Evolutionary conservation across 192 early-diverging fungal genomes (phyloP), one percentile per base, ranked within the genome.

Genomic region (Phycomyces blakesleeanus): DNA sequence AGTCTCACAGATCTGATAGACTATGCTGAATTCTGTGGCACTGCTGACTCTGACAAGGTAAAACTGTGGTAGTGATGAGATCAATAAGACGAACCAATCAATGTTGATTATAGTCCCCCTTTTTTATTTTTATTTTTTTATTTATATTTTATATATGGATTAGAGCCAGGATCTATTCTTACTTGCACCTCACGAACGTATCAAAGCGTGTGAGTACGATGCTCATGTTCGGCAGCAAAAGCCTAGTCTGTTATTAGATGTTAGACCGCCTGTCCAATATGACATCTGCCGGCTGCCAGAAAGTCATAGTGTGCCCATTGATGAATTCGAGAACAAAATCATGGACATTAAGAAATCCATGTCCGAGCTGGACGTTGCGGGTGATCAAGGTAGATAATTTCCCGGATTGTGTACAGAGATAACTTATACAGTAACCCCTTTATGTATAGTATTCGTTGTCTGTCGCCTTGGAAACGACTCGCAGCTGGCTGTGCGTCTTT

Each of bases 381-480:
- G 44, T 25, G 41, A 63, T 12, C 68, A 80, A 51, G 61, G 69
- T 62, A 66, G 55, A 40, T 50, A 47, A 41, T 38, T 53, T 14
- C 26, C 37, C 34, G 49, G 14, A 38, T 25, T 44, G 11, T 41
- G n/a, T n/a, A n/a, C n/a, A n/a, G n/a, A n/a, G n/a, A n/a, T n/a
- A n/a, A n/a, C n/a, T n/a, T n/a, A n/a, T n/a, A n/a, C n/a, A n/a
- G n/a, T n/a, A n/a, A n/a, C n/a, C n/a, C n/a, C n/a, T n/a, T 42
- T 54, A 10, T 47, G 34, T 27, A 16, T 24, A 71, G 89, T 98
- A 8, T 94, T 89, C 65, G 79, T 91, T 5, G 61, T 98, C 2
- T 98, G 97, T 69, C 85, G 95, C 27, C 78, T 84, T 29, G 95
- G 97, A 10, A 96, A 96, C 65, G 87, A 95, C 57, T 93, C 91